Conservation (phyloP, 306 rosid species). For the Pyrus betulifolia region DNA sequence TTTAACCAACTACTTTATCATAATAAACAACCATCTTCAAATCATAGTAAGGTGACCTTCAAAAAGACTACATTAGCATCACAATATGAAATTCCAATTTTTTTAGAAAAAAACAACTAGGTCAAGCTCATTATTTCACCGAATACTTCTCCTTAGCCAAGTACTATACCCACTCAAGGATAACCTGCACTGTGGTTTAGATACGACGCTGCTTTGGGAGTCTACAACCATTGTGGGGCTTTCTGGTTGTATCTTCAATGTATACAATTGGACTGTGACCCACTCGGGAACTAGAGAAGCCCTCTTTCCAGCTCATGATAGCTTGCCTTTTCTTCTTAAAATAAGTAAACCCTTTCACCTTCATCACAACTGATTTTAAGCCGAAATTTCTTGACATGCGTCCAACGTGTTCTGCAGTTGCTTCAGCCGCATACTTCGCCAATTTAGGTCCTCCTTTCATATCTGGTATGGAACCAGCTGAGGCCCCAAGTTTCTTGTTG, state of each 20-base stretch:
- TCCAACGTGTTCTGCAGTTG: constrained; percentile 71
- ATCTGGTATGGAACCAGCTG: constrained; percentile 56
- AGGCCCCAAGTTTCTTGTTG: constrained; percentile 55
- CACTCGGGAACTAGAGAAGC: constrained; percentile 39
- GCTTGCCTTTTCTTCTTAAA: constrained; percentile 75
- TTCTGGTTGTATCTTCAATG: constrained; percentile 62
- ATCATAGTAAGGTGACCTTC: neutral
- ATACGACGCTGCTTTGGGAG: constrained; percentile 50
- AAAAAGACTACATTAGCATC: neutral
- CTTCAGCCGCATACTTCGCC: constrained; percentile 65
- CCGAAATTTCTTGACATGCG: constrained; percentile 54
- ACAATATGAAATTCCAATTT: neutral
- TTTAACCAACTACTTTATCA: neutral
- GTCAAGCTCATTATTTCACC: neutral
- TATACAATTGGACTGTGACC: constrained; percentile 47
- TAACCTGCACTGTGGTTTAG: constrained; percentile 3
- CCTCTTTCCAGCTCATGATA: constrained; percentile 66
- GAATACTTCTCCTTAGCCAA: neutral
- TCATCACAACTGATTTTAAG: constrained; percentile 66
- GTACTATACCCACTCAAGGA: neutral
- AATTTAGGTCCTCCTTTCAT: constrained; percentile 60
- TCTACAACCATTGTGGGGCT: constrained; percentile 66
- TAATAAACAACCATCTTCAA: neutral
- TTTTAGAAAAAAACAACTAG: neutral
- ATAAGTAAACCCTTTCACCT: constrained; percentile 62